Percentiles rank a stretch among this genome's conserved stretches.
Conservation (phyloP, 148 eudicot species). For the Vaccinium vitisidaea region DNA sequence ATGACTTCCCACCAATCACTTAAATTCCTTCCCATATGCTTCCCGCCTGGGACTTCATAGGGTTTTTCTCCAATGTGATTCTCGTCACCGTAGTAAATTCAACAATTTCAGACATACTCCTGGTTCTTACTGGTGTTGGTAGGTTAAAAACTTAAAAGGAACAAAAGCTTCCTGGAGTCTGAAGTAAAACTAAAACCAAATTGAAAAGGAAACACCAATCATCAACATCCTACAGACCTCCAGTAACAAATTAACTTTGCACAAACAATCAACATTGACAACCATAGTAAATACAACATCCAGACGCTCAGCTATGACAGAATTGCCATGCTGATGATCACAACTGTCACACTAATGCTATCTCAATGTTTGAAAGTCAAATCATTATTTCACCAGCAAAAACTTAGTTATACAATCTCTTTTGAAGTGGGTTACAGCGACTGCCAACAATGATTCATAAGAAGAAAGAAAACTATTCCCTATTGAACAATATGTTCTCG, state of each 20-base stretch:
- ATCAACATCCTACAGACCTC: not conserved
- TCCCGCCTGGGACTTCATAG: not conserved
- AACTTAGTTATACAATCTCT: too few species aligned
- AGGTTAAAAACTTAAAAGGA: not conserved
- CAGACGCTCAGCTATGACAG: not conserved
- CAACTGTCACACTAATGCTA: not conserved
- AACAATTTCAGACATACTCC: not conserved
- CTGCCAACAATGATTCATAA: not conserved
- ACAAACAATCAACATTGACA: not conserved
- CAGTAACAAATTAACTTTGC: not conserved
- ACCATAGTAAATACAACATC: not conserved
- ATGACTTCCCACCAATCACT: not conserved
- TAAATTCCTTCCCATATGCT: not conserved
- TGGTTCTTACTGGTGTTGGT: not conserved
- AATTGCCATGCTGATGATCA: not conserved
- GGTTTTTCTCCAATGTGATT: not conserved
- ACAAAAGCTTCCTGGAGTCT: not conserved
- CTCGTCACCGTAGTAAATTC: not conserved
- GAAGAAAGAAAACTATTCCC: not conserved
- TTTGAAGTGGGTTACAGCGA: not conserved
- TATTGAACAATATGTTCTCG: not conserved
- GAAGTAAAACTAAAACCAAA: not conserved
- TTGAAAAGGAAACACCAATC: not conserved
- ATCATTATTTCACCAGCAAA: not conserved
- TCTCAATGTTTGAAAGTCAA: not conserved